Conservation (phyloP, 2,329 filamentous ascomycete species). For the Grosmannia serpens region DNA sequence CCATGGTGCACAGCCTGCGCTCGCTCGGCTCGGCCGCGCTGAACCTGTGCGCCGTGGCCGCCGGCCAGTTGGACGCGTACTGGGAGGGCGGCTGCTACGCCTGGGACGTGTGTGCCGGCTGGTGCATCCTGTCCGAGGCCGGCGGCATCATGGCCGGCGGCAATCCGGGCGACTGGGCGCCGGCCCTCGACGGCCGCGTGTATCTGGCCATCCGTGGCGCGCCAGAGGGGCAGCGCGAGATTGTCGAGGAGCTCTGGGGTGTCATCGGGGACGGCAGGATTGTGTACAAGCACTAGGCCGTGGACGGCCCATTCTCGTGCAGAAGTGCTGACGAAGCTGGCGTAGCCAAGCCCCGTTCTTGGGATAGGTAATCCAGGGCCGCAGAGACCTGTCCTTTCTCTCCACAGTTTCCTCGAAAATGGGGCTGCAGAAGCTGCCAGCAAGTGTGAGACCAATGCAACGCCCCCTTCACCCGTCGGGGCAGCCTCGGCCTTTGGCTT, state of each 20-base stretch:
- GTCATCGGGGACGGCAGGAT: slow-evolving; percentile 42
- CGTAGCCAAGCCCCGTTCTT: too few species aligned
- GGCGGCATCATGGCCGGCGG: slow-evolving; percentile 62
- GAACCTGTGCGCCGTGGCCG: slow-evolving; percentile 62
- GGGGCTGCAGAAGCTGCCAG: too few species aligned
- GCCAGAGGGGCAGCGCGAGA: slow-evolving; percentile 45
- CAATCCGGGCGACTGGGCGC: slow-evolving; percentile 63
- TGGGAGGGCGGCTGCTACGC: slow-evolving; percentile 81
- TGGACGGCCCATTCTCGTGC: too few species aligned
- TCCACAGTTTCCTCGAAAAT: too few species aligned
- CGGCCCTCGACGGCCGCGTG: slow-evolving; percentile 43
- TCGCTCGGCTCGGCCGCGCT: slow-evolving; percentile 62
- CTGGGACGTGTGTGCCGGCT: slow-evolving; percentile 76
- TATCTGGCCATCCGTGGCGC: slow-evolving; percentile 54
- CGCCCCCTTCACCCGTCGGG: too few species aligned
- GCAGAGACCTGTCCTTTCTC: too few species aligned
- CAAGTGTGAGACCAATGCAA: too few species aligned
- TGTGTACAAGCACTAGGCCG: slow-evolving; percentile 25
- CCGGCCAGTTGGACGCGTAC: slow-evolving; percentile 60
- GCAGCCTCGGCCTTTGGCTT: too few species aligned
- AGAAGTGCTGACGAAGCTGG: too few species aligned
- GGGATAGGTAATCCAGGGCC: too few species aligned
- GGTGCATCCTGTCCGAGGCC: slow-evolving; percentile 64
- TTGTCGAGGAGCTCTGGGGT: slow-evolving; percentile 54
- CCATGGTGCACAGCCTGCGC: slow-evolving; percentile 68